Conservation (phyloP, 495 filamentous ascomycete genomes). For the Sphaerosporella brunnea region DNA sequence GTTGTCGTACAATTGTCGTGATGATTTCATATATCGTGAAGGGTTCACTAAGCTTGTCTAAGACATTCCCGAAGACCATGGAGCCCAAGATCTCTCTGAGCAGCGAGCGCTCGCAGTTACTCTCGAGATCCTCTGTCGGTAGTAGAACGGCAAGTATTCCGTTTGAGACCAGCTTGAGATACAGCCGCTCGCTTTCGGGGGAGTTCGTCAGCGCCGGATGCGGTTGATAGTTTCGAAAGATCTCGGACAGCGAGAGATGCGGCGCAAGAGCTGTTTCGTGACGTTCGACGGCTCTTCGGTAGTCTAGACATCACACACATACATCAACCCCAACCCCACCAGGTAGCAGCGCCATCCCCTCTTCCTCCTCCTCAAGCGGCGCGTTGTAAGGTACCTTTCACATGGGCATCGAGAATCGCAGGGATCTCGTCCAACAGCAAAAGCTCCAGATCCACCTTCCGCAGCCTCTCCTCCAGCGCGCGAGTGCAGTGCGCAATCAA, state of each 20-base stretch:
- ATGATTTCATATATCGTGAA: constrained; percentile 72
- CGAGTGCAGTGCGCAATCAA: constrained; percentile 81
- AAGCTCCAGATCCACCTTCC: constrained; percentile 63
- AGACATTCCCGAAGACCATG: constrained; percentile 58
- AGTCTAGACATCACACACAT: constrained; percentile 21
- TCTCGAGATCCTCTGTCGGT: constrained; percentile 82
- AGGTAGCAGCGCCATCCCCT: background rate
- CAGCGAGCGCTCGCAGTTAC: constrained; percentile 60
- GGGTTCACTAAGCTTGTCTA: constrained; percentile 63
- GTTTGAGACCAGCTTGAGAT: constrained; percentile 14
- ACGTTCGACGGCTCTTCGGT: constrained; percentile 22
- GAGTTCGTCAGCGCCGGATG: constrained; percentile 13
- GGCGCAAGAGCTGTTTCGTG: constrained; percentile 10
- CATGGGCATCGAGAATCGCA: constrained; percentile 59
- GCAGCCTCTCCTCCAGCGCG: constrained; percentile 65
- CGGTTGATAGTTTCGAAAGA: constrained; percentile 23
- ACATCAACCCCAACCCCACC: background rate
- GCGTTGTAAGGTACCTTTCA: constrained; percentile 42
- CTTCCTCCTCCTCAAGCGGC: background rate
- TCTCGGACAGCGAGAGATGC: constrained; percentile 10
- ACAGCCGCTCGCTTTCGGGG: constrained; percentile 6
- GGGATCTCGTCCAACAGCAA: constrained; percentile 80
- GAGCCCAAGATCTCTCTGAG: constrained; percentile 74
- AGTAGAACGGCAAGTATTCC: constrained; percentile 63
- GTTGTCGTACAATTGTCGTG: constrained; percentile 36